These are phyloP conservation scores for Curvularia eragrostidis DNA, from an alignment of 2,329 filamentous ascomycete species.

Conservation along the genomic window DNA sequence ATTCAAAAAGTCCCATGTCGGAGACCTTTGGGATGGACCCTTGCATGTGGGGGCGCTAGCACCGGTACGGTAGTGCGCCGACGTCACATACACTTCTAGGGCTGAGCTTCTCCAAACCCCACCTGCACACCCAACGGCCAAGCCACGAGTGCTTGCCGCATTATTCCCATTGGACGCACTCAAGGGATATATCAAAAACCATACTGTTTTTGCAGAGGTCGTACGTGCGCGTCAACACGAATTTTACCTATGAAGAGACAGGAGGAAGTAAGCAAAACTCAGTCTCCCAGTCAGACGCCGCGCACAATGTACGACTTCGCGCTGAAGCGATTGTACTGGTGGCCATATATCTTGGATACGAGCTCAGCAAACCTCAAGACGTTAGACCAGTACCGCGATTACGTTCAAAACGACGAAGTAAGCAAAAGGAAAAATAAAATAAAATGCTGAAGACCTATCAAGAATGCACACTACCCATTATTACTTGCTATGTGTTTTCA, in stretches of 20 bases:
- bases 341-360: no score
- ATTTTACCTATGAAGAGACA: not conserved
- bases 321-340: no score
- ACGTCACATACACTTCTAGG: conserved; percentile 2
- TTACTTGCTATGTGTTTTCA: not conserved
- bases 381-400: not conserved
- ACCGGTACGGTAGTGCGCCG: not conserved
- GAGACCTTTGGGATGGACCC: conserved; percentile 12
- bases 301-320: not conserved
- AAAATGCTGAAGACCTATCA: not conserved
- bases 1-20: conserved; percentile 1
- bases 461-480: not conserved
- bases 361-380: no score
- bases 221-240: not conserved
- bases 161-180: not conserved
- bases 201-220: not conserved
- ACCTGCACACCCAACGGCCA: not conserved
- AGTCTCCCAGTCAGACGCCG: not conserved
- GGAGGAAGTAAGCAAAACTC: not conserved
- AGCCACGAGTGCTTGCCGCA: not conserved
- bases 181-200: not conserved
- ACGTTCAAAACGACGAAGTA: not conserved
- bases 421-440: not conserved
- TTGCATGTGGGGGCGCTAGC: conserved; percentile 11
- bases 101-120: not conserved